Percentiles rank a stretch among this genome's conserved stretches.
Conservation (phyloP, 139 green algal genomes). For the Spirogloea muscicola region DNA sequence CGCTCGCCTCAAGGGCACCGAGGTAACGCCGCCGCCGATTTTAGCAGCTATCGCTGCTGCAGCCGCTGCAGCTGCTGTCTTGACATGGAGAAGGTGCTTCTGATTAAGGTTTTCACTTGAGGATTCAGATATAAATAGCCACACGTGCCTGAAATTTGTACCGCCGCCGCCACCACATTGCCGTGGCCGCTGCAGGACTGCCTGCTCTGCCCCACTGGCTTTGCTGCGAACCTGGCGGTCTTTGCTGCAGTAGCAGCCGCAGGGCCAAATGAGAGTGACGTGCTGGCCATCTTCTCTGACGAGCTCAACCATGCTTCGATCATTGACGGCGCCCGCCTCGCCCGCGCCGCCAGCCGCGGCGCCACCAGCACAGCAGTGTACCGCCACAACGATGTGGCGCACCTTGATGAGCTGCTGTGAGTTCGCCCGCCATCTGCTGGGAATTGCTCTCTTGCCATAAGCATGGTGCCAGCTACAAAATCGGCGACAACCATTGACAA, state of each 20-base stretch:
- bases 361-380: conserved; percentile 59
- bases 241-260: conserved; percentile 54
- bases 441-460: no score
- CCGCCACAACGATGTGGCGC: conserved; percentile 79
- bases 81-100: no score
- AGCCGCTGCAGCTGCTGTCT: no score
- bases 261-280: neutral
- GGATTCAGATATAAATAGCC: no score
- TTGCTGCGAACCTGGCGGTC: conserved; percentile 83
- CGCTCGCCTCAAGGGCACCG: conserved; percentile 71
- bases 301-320: conserved; percentile 96
- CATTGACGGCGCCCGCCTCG: conserved; percentile 81
- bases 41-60: neutral
- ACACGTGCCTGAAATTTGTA: no score
- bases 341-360: neutral
- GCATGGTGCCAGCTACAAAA: no score
- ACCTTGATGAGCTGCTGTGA: conserved; percentile 65
- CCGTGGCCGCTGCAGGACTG: conserved; percentile 49
- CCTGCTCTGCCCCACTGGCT: conserved; percentile 62
- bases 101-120: no score
- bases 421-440: no score
- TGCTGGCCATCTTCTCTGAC: conserved; percentile 78
- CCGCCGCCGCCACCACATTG: no score
- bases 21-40: conserved; percentile 31
- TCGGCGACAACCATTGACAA: no score